Percentiles rank a stretch among this genome's conserved stretches.
Conservation (phyloP, 805 yeast species). For the Suhomyces sp. region DNA sequence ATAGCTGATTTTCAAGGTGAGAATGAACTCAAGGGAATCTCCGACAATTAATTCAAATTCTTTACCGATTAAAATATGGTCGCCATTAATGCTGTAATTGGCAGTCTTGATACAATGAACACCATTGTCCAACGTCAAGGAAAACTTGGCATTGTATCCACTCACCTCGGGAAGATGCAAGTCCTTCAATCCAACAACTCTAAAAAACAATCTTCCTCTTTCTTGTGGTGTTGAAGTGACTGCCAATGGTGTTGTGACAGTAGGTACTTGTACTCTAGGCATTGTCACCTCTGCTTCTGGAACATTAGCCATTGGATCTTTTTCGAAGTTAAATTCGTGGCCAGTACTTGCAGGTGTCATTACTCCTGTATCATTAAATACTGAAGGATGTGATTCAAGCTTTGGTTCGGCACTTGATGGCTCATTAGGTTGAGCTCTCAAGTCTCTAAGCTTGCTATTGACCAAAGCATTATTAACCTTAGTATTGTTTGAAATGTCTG, state of each 20-base stretch:
- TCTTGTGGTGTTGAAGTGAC: slow-evolving; percentile 21
- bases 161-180: slow-evolving; percentile 47
- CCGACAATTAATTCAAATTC: slow-evolving; percentile 78
- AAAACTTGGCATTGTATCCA: slow-evolving; percentile 47
- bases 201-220: slow-evolving; percentile 55
- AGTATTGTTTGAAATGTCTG: not conserved
- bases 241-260: not conserved
- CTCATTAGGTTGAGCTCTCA: not conserved
- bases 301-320: not conserved
- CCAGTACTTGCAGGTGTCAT: not conserved
- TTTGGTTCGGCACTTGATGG: not conserved
- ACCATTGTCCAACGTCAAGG: slow-evolving; percentile 72
- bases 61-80: slow-evolving; percentile 48
- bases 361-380: not conserved
- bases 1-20: slow-evolving; percentile 71
- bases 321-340: not conserved
- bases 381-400: not conserved
- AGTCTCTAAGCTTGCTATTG: slow-evolving; percentile 10
- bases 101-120: slow-evolving; percentile 73
- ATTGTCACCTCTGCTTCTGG: not conserved
- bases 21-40: slow-evolving; percentile 56
- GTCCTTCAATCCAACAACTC: slow-evolving; percentile 45
- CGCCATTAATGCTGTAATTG: slow-evolving; percentile 37
- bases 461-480: not conserved
- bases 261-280: not conserved